Evolutionary conservation across 2,329 filamentous ascomycete genomes (phyloP).

Genomic region (Stagonosporopsis cucurbitacearum): DNA sequence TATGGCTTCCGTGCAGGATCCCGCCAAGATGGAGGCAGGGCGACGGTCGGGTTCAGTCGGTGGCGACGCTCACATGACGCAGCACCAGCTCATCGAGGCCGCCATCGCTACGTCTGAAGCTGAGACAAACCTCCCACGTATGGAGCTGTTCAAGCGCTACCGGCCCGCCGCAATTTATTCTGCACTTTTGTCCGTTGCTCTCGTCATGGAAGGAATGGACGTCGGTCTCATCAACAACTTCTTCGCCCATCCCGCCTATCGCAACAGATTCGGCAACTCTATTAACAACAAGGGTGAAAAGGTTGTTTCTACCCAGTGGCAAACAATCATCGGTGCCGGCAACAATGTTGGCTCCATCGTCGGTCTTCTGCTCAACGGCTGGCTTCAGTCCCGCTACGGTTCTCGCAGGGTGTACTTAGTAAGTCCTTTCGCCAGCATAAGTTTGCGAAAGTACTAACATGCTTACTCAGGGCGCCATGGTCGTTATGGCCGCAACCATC

Average conservation of each 20-base stretch:
- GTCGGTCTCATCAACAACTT: conserved; percentile 79
- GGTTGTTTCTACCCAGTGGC: conserved; percentile 49
- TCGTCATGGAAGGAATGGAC: conserved; percentile 88
- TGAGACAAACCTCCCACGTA: conserved; percentile 19
- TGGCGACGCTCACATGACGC: conserved; percentile 14
- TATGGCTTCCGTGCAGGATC: conserved; percentile 19
- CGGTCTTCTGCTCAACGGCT: conserved; percentile 50
- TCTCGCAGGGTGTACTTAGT: conserved; percentile 50
- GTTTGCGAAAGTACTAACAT: conserved; percentile 13
- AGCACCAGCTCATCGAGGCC: conserved; percentile 25
- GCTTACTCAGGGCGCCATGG: conserved; percentile 16
- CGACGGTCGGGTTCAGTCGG: conserved; percentile 12
- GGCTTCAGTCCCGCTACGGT: conserved; percentile 48
- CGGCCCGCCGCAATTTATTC: conserved; percentile 73
- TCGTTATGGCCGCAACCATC: conserved; percentile 26
- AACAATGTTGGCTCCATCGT: conserved; percentile 48
- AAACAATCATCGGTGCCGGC: conserved; percentile 50
- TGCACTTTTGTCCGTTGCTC: conserved; percentile 79
- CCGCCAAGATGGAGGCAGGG: conserved; percentile 12
- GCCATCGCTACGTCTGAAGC: conserved; percentile 17
- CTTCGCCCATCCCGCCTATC: conserved; percentile 57
- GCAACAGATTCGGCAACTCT: conserved; percentile 44
- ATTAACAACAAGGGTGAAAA: conserved; percentile 37
- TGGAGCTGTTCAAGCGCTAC: conserved; percentile 24
- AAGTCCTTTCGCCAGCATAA: conserved; percentile 38